Conservation (phyloP, 768 basidiomycete genomes). For the Omphalotus guepiniiformis region DNA sequence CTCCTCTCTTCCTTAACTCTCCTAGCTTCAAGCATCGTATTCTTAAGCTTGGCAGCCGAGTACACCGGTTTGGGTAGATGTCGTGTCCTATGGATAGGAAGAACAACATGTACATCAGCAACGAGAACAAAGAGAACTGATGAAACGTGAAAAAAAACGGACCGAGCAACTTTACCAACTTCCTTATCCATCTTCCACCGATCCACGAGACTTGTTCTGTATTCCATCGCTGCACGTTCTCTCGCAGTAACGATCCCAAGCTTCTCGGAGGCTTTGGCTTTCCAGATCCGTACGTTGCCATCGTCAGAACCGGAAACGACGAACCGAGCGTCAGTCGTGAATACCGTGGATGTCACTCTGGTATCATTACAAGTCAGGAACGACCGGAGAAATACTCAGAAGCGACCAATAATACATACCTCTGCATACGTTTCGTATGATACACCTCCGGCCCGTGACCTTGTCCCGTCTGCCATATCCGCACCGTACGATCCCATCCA, state of each 20-base stretch:
- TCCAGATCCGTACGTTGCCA: conserved; percentile 94
- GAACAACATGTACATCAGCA: neutral
- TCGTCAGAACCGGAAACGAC: conserved; percentile 91
- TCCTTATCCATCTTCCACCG: conserved; percentile 85
- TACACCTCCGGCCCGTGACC: conserved; percentile 87
- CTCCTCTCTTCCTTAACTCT: conserved; percentile 93
- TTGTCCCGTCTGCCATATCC: conserved; percentile 87
- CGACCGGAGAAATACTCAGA: neutral
- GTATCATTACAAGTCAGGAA: neutral
- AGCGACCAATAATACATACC: conserved; percentile 39
- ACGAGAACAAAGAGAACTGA: conserved; percentile 1
- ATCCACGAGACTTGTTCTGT: conserved; percentile 81
- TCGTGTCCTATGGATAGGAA: conserved; percentile 46
- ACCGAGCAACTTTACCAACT: conserved; percentile 80
- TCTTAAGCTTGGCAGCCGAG: conserved; percentile 81
- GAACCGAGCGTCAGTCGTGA: conserved; percentile 88
- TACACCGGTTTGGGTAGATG: conserved; percentile 91
- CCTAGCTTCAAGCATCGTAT: conserved; percentile 86
- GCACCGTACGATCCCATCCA: conserved; percentile 91
- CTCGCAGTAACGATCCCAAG: conserved; percentile 87
- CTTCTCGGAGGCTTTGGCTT: conserved; percentile 88
- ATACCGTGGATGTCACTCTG: conserved; percentile 86
- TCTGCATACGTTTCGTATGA: conserved; percentile 98
- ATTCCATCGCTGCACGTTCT: conserved; percentile 90
- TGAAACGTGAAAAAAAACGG: conserved; percentile 21